Percentiles rank a stretch among this genome's conserved stretches.
phyloP scores from a whole-genome alignment of 148 eudicot species.

The Camellia lanceoleosa region DNA sequence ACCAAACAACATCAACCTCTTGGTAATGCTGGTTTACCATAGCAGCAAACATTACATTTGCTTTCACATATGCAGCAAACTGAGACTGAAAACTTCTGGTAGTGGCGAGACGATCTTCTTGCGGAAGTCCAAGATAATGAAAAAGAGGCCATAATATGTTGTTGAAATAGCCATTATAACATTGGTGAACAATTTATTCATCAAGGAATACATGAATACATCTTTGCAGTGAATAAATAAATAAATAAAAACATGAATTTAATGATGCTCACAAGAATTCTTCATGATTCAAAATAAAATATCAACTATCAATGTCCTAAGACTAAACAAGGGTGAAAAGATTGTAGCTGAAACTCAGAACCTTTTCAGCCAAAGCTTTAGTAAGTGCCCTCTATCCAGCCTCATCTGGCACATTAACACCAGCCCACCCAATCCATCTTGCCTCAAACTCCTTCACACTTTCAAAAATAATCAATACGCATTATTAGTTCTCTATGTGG shows the following conservation, averaged over 20 bases:
- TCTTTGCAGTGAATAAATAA: conserved; percentile 40
- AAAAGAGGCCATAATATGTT: conserved; percentile 92
- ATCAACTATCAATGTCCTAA: too few species aligned
- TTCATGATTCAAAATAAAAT: too few species aligned
- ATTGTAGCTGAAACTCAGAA: conserved; percentile 8
- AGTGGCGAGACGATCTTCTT: conserved; percentile 90
- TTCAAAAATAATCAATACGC: background rate
- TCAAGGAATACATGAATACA: conserved; percentile 91
- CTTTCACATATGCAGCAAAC: conserved; percentile 80
- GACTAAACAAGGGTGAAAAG: too few species aligned
- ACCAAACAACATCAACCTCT: conserved; percentile 94
- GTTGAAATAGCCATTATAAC: conserved; percentile 91
- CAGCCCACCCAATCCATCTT: conserved; percentile 97
- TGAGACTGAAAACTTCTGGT: conserved; percentile 93
- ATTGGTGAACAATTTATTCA: conserved; percentile 85
- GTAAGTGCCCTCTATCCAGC: conserved; percentile 72
- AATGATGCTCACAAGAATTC: too few species aligned
- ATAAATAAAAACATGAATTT: too few species aligned
- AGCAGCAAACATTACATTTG: conserved; percentile 91
- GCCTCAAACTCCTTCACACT: conserved; percentile 95
- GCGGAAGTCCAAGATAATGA: conserved; percentile 92
- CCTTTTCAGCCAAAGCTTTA: conserved; percentile 84
- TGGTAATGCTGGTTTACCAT: conserved; percentile 70
- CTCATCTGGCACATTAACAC: conserved; percentile 92
- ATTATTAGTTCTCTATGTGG: too few species aligned